Evolutionary conservation across 2,329 filamentous ascomycete genomes (phyloP), one percentile per base, ranked within the genome.

Genomic region (Fusarium napiforme): DNA sequence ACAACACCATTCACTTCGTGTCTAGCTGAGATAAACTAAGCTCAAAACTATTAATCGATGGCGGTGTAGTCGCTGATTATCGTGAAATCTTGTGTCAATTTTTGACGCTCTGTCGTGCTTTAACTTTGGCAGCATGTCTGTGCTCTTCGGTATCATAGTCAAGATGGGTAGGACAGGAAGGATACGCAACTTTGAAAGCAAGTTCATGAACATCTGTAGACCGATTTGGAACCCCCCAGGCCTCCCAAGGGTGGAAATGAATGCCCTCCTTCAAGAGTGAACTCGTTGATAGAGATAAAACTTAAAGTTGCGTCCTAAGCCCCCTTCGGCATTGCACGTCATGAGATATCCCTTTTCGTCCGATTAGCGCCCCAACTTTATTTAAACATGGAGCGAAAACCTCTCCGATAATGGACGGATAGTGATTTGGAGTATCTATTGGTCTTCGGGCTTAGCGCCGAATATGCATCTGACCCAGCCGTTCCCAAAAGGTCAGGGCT

Each of bases 221-320:
- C 16, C 16, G 36, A 37, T 9, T 37, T 37, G 16, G 9, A 16
- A 37, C 0, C 8, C 2, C 0, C 8, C 2, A 37, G 36, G 5
- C 36, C 9, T 37, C 16, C 9, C 0, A 3, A 18, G 36, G 9
- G 36, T 37, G 9, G 36, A 37, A 18, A 37, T 9, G 16, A 9
- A 18, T 37, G 36, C 36, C 4, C 23, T 5, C 1, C 3, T 19
- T 45, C 9, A 11, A 11, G 40, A 43, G 9, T 3, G 23, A 23
- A 23, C 23, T 23, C 23, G 43, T 28, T 15, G 18, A 26, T 2
- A 46, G 19, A 4, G 19, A 4, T 36, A 15, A 15, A 28, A 28
- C 1, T 21, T 28, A 4, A 15, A 28, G 18, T 28, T 21, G 19
- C 26, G 2, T 21, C 5, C 18, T 47, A 47, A 47, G 45, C 45